Conservation (phyloP, 164 flowering plant genomes). For the Aristolochia fimbriata region DNA sequence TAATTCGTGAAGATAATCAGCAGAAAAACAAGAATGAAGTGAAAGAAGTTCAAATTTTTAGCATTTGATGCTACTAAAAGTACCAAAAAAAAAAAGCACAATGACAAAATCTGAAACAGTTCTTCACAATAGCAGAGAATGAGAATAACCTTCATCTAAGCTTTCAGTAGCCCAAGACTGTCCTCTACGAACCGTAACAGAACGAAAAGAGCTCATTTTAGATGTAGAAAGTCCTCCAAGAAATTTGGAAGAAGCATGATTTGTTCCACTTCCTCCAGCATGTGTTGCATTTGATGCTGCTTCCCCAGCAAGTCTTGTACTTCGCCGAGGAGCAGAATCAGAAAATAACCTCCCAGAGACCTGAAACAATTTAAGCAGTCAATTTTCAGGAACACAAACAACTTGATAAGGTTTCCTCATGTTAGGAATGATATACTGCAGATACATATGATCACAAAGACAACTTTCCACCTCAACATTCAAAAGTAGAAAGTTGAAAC, state of each 20-base stretch:
- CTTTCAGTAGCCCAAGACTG: slow-evolving; percentile 61
- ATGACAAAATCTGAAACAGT: too few species aligned
- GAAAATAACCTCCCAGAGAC: slow-evolving; percentile 88
- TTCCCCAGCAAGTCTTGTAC: slow-evolving; percentile 82
- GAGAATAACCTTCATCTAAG: slow-evolving; percentile 66
- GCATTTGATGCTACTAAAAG: too few species aligned
- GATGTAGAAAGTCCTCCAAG: slow-evolving; percentile 37
- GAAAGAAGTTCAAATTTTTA: too few species aligned
- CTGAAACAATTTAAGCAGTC: slow-evolving; percentile 17
- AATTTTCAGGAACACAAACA: not conserved
- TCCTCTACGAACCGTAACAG: slow-evolving; percentile 63
- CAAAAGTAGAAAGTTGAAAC: too few species aligned
- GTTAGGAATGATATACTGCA: not conserved
- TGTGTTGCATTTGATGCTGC: slow-evolving; percentile 33
- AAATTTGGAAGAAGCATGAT: slow-evolving; percentile 48
- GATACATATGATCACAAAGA: not conserved
- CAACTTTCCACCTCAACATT: too few species aligned
- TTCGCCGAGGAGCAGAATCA: slow-evolving; percentile 90
- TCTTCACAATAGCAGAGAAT: not conserved
- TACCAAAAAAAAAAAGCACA: too few species aligned
- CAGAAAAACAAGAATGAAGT: too few species aligned
- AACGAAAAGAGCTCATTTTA: slow-evolving; percentile 62
- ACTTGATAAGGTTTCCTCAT: not conserved
- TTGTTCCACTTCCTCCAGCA: slow-evolving; percentile 59
- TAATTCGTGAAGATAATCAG: too few species aligned